Base-by-base conservation (phyloP, 2,329 filamentous ascomycete genomes). In the Colletotrichum sp. region DNA sequence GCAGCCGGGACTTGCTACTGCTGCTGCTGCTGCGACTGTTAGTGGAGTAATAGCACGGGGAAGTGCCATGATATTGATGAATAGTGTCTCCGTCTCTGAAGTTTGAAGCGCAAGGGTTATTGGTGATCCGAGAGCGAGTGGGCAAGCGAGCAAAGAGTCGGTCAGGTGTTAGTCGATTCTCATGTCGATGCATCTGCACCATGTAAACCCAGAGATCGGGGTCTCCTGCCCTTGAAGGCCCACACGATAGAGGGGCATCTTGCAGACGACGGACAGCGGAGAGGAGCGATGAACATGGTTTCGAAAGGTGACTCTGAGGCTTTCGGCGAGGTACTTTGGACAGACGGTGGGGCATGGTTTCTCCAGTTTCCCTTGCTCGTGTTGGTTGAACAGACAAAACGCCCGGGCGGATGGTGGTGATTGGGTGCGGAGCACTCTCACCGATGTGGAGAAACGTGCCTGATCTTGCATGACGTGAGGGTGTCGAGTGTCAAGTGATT, bases 361-460 rank as follows among this genome's bases (percentile, higher is more conserved):
- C n/a, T 34, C 60, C 60, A 63, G 28, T 24, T 63, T 52, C 28
- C 26, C 55, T 32, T 67, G 12, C 36, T 74, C 52, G 67, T 65
- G 61, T 71, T 67, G 34, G 70, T 61, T 39, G 48, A 18, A 39
- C 18, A 30, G 34, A 21, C 26, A 48, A 60, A 65, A 30, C 21
- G 72, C 57, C 26, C 36, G 34, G 26, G n/a, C n/a, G 36, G 21
- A 16, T 9, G 28, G 24, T 21, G 15, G 57, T 68, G 55, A 75
- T 72, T 75, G 73, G 73, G 6, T 30, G 26, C 55, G 32, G 26
- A 24, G 32, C 34, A 43, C 69, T 52, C 48, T 75, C 55, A 75
- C 73, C 73, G 73, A 75, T 63, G 73, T 75, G 73, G 73, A 75
- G 69, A 28, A 72, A 36, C 18, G 69, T 75, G 73, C 73, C 57